These are phyloP conservation scores for Tricholoma sp. DNA, from an alignment of 768 basidiomycete species.

Conservation along the genomic window DNA sequence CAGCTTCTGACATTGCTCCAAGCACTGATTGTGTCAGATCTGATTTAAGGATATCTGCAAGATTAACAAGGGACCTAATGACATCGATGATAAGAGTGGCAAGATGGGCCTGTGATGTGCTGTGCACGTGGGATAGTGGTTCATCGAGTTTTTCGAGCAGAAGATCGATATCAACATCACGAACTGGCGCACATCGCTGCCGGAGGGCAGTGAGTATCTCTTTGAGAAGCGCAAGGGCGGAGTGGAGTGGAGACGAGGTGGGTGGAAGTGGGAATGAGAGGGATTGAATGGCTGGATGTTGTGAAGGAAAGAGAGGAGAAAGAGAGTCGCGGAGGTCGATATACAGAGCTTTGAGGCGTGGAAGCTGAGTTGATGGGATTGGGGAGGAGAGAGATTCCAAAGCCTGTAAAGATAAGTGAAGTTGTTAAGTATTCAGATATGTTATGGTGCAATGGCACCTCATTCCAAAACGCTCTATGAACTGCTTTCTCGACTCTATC, in stretches of 20 bases:
- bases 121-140: slow-evolving; percentile 22
- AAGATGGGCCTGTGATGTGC: slow-evolving; percentile 22
- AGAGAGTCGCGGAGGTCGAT: slow-evolving; percentile 47
- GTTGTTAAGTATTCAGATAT: not conserved
- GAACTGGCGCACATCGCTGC: slow-evolving; percentile 61
- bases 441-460: slow-evolving; percentile 38
- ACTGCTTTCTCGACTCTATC: slow-evolving; percentile 47
- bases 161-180: slow-evolving; percentile 50
- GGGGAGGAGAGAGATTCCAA: slow-evolving; percentile 49
- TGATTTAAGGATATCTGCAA: slow-evolving; percentile 61
- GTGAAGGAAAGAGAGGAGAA: slow-evolving; percentile 51
- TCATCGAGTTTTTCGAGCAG: slow-evolving; percentile 25
- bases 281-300: slow-evolving; percentile 43
- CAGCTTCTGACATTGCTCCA: slow-evolving; percentile 60
- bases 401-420: slow-evolving; percentile 34
- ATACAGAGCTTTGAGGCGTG: slow-evolving; percentile 54
- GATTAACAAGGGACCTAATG: slow-evolving; percentile 40
- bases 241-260: slow-evolving; percentile 61
- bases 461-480: slow-evolving; percentile 70
- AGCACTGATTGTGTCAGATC: slow-evolving; percentile 64
- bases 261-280: slow-evolving; percentile 61
- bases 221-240: slow-evolving; percentile 47
- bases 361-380: slow-evolving; percentile 53
- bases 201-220: slow-evolving; percentile 49
- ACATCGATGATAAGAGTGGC: slow-evolving; percentile 46